Evolutionary conservation across 2,329 filamentous ascomycete species (phyloP), one percentile per base, ranked within the genome.

Genomic region (Penicillium sp.): DNA sequence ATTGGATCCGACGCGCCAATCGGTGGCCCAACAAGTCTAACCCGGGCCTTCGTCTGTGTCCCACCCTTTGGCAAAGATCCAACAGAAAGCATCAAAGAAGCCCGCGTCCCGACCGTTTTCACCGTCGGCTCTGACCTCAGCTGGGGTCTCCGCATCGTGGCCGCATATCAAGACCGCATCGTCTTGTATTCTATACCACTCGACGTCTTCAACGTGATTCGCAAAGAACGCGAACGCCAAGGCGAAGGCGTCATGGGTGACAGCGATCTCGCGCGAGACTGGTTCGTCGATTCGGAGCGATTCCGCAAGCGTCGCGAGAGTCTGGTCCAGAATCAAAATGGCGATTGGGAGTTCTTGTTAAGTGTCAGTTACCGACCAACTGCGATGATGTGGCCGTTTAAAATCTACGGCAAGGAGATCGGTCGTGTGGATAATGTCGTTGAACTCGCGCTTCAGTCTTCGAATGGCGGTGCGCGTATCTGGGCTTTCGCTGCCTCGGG

Each of bases 1-100:
- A 76, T 91, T 17, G 88, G 88, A 3, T 86, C 81, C 50, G 86
- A 90, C 76, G 83, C 85, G 0, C 85, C 86, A 1, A 76, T 86
- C 19, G 80, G 80, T n/a, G 85, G 86, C 47, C 84, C 81, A 58
- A 86, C 80, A 0, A 87, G 85, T 65, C 75, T 90, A 15, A 78
- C 86, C 6, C 81, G 85, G 26, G 88, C 88, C 61, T 81, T 89
- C 12, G 80, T 84, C 65, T 86, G 89, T 42, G 69, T 80, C 17
- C 79, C 83, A 1, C 78, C 79, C 3, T 71, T 70, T 30, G 49
- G 58, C 17, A 66, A 68, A 55, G 55, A 65, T 30, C 22, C 56
- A 8, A 33, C 58, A 13, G 47, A 59, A 12, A 56, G 44, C 19
- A 57, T 53, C 5, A 67, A 68, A 49, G 65, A 72, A 44, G 56